phyloP scores from a whole-genome alignment of 805 yeast genomes.

The Yamadazyma nakazawae region DNA sequence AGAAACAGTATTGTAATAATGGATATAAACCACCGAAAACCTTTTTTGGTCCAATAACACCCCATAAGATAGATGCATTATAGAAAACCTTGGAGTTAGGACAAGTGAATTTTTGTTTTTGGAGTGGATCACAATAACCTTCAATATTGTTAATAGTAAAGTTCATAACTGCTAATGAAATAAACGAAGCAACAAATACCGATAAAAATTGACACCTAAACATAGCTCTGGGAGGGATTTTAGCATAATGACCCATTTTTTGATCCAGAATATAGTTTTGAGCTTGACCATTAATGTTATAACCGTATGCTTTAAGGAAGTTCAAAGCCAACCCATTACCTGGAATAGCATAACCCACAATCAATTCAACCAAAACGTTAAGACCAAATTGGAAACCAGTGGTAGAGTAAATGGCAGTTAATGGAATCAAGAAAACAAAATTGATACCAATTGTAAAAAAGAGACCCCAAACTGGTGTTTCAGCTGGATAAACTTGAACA shows the following conservation, averaged over 20 bases:
- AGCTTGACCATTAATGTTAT: constrained; percentile 56
- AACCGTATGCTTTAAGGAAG: constrained; percentile 59
- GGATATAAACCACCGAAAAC: constrained; percentile 34
- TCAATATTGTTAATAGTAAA: constrained; percentile 27
- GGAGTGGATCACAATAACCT: constrained; percentile 39
- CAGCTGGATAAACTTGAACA: constrained; percentile 28
- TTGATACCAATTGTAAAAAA: constrained; percentile 33
- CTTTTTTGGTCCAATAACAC: constrained; percentile 51
- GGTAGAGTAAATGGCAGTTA: constrained; percentile 24
- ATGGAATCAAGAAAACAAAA: constrained; percentile 31
- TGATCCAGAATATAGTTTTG: constrained; percentile 51
- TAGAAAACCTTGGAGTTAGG: constrained; percentile 35
- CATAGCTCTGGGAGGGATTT: constrained; percentile 56
- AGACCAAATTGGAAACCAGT: constrained; percentile 33
- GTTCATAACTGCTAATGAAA: constrained; percentile 25
- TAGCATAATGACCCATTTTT: constrained; percentile 62
- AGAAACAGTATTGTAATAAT: constrained; percentile 30
- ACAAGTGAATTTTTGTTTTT: constrained; percentile 43
- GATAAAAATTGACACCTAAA: constrained; percentile 40
- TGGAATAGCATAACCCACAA: constrained; percentile 36
- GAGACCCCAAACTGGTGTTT: constrained; percentile 36
- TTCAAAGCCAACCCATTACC: constrained; percentile 34
- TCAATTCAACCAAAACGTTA: constrained; percentile 35
- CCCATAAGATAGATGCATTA: constrained; percentile 63
- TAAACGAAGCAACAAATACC: constrained; percentile 21